Base-by-base conservation (phyloP, 345 rosid genomes). In the Zanthoxylum bungeanum region DNA sequence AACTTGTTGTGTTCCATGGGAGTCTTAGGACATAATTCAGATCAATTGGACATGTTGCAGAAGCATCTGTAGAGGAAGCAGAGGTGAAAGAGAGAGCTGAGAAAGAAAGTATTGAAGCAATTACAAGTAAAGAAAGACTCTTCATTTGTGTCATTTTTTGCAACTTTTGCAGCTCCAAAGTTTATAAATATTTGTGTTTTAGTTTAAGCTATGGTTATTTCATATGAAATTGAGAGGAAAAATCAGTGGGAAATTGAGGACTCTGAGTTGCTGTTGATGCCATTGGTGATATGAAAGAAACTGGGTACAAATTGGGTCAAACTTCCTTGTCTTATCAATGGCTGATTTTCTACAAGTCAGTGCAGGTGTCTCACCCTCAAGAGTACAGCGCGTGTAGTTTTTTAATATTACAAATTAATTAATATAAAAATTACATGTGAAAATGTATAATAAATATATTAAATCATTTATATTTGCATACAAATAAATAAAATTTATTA, bases 1-100 rank as follows among this genome's bases (percentile, higher is more conserved):
- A 94, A 49, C 51, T 53, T 0, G 91, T 79, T 6, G 77, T 74
- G 87, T 90, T 85, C 96, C 96, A 92, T 68, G 88, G 94, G 81
- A 92, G 74, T 71, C 67, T 83, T 1, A 75, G 66, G 24, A 88
- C 88, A 67, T 88, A 91, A 49, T 55, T 79, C 72, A 90, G 86
- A 75, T 86, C 89, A 70, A 89, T 37, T 21, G 97, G 97, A 59
- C 98, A 94, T 24, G 68, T 40, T 22, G 75, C 21, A 7, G 85
- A 57, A 17, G 28, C 7, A 10, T 62, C 61, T 25, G 66, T 21
- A 0, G 71, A 12, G 1, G 81, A 10, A 0, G 83, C 68, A 28
- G 78, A n/a, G 16, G 46, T 47, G 34, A 60, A 65, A 60, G 62
- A 57, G 55, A 66, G 49, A 60, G 21, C 4, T 5, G 69, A 67